Percentiles rank a stretch among this genome's conserved stretches.
Conservation (phyloP, 352 stramenopile genomes). For the Elongisporangium prolatum region DNA sequence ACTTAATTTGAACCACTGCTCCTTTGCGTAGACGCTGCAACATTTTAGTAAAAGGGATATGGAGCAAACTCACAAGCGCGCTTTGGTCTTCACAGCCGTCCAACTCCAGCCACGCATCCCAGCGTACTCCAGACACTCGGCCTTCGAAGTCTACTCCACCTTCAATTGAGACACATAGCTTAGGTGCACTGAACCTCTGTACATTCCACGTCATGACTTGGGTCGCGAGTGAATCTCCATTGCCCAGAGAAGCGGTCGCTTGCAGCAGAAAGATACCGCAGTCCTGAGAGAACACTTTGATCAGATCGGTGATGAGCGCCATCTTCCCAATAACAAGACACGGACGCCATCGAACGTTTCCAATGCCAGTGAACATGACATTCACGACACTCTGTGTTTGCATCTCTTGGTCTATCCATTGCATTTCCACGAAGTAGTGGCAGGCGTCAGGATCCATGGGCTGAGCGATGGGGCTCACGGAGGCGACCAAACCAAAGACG, state of each 20-base stretch:
- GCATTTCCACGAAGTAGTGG: conserved; percentile 71
- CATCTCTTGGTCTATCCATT: conserved; percentile 8
- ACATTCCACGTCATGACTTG: conserved; percentile 25
- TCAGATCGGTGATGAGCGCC: conserved; percentile 51
- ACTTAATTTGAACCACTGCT: conserved; percentile 13
- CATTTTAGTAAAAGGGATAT: conserved; percentile 26
- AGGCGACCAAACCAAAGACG: conserved; percentile 41
- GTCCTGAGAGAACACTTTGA: conserved; percentile 61
- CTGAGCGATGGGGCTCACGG: conserved; percentile 50
- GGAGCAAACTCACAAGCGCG: conserved; percentile 33
- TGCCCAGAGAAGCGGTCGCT: conserved; percentile 12
- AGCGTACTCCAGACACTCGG: conserved; percentile 22
- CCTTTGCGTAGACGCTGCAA: conserved; percentile 25
- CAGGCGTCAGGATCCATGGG: conserved; percentile 26
- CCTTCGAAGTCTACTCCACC: conserved; percentile 29
- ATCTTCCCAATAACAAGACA: conserved; percentile 39
- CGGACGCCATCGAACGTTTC: conserved; percentile 30
- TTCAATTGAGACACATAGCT: conserved; percentile 8
- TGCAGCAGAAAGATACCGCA: conserved; percentile 62
- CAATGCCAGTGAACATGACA: conserved; percentile 41
- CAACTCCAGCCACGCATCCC: conserved; percentile 43
- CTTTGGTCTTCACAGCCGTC: conserved; percentile 8
- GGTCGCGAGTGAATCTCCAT: conserved; percentile 6
- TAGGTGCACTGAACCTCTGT: conserved; percentile 4
- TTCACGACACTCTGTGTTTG: conserved; percentile 30